Percentiles rank a stretch among this genome's conserved stretches.
Conservation (phyloP, 352 stramenopile species). For the Phytophthora sp. region DNA sequence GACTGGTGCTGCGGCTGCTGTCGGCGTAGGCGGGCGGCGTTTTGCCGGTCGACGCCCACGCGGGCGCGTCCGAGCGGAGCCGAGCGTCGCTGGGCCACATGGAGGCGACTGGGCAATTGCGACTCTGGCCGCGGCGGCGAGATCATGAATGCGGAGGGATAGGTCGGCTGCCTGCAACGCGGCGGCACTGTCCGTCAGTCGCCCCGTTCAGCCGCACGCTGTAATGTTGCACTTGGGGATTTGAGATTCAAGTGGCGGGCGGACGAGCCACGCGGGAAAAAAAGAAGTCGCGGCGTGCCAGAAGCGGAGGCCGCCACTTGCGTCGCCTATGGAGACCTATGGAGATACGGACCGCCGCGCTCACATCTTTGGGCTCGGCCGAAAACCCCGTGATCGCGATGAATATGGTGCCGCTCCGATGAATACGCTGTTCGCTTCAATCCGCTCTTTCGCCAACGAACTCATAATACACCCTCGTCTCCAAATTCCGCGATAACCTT, state of each 20-base stretch:
- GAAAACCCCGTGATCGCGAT: background rate
- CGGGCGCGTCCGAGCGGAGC: background rate
- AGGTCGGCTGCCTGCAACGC: background rate
- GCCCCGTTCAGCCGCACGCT: constrained; percentile 2
- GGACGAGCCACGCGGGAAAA: constrained; percentile 25
- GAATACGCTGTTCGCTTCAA: no score
- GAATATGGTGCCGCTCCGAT: constrained; percentile 14
- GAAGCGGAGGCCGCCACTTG: background rate
- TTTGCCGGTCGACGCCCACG: background rate
- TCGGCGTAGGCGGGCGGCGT: background rate
- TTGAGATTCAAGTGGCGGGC: constrained; percentile 31
- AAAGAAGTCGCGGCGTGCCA: constrained; percentile 9
- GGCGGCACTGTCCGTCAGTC: constrained; percentile 4
- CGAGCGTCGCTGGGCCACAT: constrained; percentile 21
- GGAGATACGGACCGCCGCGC: constrained; percentile 13
- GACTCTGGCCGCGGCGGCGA: constrained; percentile 3
- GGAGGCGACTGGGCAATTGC: constrained; percentile 28
- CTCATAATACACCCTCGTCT: no score
- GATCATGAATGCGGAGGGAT: constrained; percentile 22
- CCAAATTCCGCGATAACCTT: no score
- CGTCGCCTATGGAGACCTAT: no score
- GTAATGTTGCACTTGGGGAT: constrained; percentile 28
- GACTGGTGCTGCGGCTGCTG: constrained; percentile 21
- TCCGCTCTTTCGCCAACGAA: no score
- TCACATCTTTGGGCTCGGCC: constrained; percentile 17